phyloP scores from a whole-genome alignment of 2,329 filamentous ascomycete species.

The Alternaria novae-zelandiae region DNA sequence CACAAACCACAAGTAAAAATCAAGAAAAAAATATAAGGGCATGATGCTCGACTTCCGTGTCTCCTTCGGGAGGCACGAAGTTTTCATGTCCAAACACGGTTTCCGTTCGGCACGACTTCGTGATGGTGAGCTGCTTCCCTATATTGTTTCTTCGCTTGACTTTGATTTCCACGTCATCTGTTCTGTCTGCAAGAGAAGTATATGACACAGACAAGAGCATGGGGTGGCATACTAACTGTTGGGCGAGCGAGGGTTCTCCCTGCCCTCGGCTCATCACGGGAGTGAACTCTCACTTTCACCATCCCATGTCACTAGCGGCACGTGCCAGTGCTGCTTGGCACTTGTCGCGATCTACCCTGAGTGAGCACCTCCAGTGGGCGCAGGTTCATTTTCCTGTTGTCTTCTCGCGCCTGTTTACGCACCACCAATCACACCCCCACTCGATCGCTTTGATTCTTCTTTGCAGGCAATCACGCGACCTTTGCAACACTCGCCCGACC shows the following conservation, averaged over 20 bases:
- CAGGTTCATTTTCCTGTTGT: not conserved
- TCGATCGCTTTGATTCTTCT: not conserved
- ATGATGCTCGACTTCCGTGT: constrained; percentile 36
- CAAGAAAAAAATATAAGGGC: constrained; percentile 44
- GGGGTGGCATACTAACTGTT: not conserved
- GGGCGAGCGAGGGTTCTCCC: not conserved
- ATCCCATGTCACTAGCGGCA: not conserved
- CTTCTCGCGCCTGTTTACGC: not conserved
- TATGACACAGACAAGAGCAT: not conserved
- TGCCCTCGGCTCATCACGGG: not conserved
- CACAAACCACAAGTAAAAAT: constrained; percentile 28
- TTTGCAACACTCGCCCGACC: not conserved
- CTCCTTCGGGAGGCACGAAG: constrained; percentile 20
- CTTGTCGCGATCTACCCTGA: not conserved
- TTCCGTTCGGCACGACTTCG: not conserved
- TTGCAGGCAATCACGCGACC: not conserved
- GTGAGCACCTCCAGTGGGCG: not conserved
- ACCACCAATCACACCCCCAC: not conserved
- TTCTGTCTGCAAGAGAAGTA: not conserved
- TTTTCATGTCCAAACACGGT: constrained; percentile 35
- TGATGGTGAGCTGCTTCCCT: not conserved
- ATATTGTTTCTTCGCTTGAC: not conserved
- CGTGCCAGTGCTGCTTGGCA: not conserved
- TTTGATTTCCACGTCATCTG: not conserved
- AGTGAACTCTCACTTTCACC: constrained; percentile 2